A percentile compares a stretch with the other conserved stretches of the same genome.
Conservation (phyloP, 371 early-diverging fungal genomes). For the Mortierella polycephala region DNA sequence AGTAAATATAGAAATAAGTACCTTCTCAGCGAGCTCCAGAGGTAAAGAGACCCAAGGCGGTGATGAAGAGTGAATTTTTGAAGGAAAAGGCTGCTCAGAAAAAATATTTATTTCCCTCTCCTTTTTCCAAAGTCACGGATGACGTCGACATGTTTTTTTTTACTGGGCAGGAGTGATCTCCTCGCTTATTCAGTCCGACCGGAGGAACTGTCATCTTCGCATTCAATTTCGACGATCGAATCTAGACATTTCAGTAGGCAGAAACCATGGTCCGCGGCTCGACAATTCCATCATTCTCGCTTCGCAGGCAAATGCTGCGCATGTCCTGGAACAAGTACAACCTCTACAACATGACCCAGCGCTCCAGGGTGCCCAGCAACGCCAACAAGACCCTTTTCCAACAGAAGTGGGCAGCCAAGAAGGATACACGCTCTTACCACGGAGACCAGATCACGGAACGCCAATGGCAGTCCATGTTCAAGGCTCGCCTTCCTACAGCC, state of each 20-base stretch:
- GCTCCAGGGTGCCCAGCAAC: slow-evolving; percentile 65
- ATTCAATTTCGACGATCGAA: background rate
- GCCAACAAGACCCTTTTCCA: slow-evolving; percentile 88
- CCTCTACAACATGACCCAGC: slow-evolving; percentile 85
- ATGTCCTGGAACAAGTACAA: slow-evolving; percentile 96
- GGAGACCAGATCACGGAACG: slow-evolving; percentile 89
- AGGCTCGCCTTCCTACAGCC: slow-evolving; percentile 77
- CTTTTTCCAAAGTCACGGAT: no score
- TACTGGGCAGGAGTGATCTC: no score
- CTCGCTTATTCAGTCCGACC: no score
- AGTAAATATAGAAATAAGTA: no score
- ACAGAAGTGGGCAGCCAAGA: slow-evolving; percentile 94
- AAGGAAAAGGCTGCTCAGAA: no score
- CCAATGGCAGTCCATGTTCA: slow-evolving; percentile 82
- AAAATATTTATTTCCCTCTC: no score
- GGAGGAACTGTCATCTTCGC: background rate
- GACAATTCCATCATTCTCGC: slow-evolving; percentile 63
- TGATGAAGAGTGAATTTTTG: no score
- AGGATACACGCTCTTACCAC: slow-evolving; percentile 94
- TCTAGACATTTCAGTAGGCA: background rate
- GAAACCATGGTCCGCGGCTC: slow-evolving; percentile 54
- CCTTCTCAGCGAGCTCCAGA: no score
- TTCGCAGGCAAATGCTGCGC: slow-evolving; percentile 80
- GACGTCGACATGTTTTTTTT: no score
- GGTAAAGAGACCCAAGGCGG: no score